These are phyloP conservation scores for Nelumbo lutea DNA, from an alignment of 164 flowering plant genomes.

Conservation along the genomic window DNA sequence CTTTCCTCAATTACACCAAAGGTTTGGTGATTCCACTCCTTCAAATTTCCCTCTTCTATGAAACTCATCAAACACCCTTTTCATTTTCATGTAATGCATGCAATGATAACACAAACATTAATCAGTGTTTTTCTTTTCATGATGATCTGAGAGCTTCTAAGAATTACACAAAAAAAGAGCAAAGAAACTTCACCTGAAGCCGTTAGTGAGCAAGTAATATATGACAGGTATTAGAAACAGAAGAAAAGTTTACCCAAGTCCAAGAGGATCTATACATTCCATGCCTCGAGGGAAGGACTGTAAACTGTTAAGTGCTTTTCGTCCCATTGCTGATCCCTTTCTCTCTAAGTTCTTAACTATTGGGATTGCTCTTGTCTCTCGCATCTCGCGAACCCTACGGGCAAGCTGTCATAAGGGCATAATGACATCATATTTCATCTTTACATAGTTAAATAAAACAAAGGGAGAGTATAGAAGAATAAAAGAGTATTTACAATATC, in stretches of 20 bases:
- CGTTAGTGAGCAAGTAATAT: background rate
- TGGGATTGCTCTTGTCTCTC: constrained; percentile 58
- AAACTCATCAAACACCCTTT: too few relatives aligned
- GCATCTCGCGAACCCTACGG: constrained; percentile 78
- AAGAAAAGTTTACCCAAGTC: constrained; percentile 51
- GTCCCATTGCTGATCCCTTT: constrained; percentile 34
- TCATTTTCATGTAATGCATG: too few relatives aligned
- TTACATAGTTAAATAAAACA: background rate
- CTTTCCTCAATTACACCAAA: too few relatives aligned
- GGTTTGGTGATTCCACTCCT: too few relatives aligned
- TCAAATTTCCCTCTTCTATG: too few relatives aligned
- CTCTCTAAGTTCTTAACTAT: constrained; percentile 45
- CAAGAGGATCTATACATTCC: constrained; percentile 80
- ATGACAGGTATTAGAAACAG: background rate
- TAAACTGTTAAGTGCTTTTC: constrained; percentile 44
- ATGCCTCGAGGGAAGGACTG: constrained; percentile 77
- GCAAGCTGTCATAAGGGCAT: constrained; percentile 45
- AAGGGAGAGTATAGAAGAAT: background rate
- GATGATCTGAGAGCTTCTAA: too few relatives aligned
- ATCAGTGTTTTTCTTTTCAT: too few relatives aligned
- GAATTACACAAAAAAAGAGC: too few relatives aligned
- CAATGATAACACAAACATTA: too few relatives aligned
- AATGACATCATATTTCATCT: background rate
- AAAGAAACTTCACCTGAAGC: background rate
- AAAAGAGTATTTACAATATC: background rate